Evolutionary conservation across 306 rosid genomes (phyloP), one percentile per base, ranked within the genome.

Genomic region (Castanea mollissima): DNA sequence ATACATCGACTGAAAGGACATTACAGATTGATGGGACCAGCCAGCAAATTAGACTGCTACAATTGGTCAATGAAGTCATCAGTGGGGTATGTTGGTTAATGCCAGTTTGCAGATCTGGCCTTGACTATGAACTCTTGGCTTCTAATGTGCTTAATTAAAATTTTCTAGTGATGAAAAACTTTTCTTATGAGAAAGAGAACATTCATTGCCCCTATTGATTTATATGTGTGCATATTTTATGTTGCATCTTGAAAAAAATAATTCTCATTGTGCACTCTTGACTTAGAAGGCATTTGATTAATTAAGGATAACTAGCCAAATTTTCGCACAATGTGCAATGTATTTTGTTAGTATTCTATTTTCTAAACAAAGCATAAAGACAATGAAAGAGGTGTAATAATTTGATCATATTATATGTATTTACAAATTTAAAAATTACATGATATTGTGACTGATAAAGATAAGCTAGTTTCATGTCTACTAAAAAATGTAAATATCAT

Each of bases 11-110:
- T 0, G 98, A 96, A 81, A 89, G 98, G 83, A 96, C 99, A 19
- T 59, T 93, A 73, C 97, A 96, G 82, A 87, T 96, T 82, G 98
- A 96, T 72, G 99, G 99, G 71, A 88, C 94, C 14, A 73, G 88
- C 25, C 98, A 93, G 38, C 98, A 96, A 85, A 90, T 93, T 83
- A 96, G 78, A 83, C 88, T 74, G 98, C 98, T 35, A 80, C 90
- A 86, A 73, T 82, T 96, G 92, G 97, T 93, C 76, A 80, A 88
- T 82, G 91, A 92, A 86, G 89, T 96, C 78, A 89, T 90, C 71
- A 96, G 89, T 9, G 99, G 93, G 96, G 99, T 96, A 88, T 80
- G 92, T 82, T 73, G 77, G 60, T 70, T 44, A 67, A 41, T 74
- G 77, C 73, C 59, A 58, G 49, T 44, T 72, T 86, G 55, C 65